Evolutionary conservation across 2,329 filamentous ascomycete species (phyloP).

Genomic region (Aureobasidium leucospermi): DNA sequence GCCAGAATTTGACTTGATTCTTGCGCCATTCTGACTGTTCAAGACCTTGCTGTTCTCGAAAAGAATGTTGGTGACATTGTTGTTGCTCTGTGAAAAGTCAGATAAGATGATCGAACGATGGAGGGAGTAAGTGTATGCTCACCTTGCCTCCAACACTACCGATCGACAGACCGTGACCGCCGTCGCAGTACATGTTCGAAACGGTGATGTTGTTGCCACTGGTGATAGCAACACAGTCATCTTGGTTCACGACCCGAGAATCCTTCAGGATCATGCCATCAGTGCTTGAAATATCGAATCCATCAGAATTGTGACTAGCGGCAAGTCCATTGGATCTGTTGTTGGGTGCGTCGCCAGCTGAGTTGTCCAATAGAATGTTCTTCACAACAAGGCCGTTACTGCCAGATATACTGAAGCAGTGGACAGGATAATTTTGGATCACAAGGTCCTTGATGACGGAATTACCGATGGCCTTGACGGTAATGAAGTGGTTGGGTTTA

Average conservation of each 20-base stretch:
- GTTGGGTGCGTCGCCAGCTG: conserved; percentile 31
- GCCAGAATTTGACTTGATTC: conserved; percentile 35
- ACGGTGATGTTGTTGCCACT: conserved; percentile 24
- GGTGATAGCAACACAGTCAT: conserved; percentile 28
- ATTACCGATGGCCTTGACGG: conserved; percentile 31
- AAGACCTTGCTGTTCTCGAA: conserved; percentile 25
- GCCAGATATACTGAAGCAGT: conserved; percentile 32
- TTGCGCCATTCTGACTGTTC: conserved; percentile 29
- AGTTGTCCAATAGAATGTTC: conserved; percentile 34
- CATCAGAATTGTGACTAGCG: conserved; percentile 33
- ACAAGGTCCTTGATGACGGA: conserved; percentile 32
- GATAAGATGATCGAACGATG: background rate
- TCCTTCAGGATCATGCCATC: conserved; percentile 24
- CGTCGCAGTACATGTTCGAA: conserved; percentile 21
- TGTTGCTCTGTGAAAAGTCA: conserved; percentile 21
- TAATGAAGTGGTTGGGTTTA: conserved; percentile 36
- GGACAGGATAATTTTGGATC: conserved; percentile 36
- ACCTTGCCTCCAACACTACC: conserved; percentile 18
- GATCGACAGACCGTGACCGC: conserved; percentile 19
- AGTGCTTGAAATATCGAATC: conserved; percentile 29
- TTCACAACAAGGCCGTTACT: conserved; percentile 29
- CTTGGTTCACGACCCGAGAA: conserved; percentile 27
- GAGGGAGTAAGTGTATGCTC: background rate
- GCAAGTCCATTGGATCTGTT: conserved; percentile 27
- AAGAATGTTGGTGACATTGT: conserved; percentile 29